Conservation (phyloP, 2,329 filamentous ascomycete genomes). For the Trichoderma sp. region DNA sequence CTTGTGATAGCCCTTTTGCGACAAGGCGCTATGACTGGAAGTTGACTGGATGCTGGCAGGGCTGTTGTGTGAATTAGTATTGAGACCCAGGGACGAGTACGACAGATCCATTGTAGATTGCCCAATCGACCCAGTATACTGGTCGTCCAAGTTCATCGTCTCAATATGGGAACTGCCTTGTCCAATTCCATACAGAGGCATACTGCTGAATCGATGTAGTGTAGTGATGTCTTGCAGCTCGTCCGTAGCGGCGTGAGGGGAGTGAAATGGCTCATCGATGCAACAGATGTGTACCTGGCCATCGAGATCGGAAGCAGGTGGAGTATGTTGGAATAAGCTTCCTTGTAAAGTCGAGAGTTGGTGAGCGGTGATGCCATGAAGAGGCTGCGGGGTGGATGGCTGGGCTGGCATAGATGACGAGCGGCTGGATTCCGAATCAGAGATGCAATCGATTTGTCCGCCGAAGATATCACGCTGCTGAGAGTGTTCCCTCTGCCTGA, state of each 20-base stretch:
- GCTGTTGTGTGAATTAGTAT: constrained; percentile 56
- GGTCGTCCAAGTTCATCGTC: constrained; percentile 55
- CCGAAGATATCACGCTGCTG: constrained; percentile 58
- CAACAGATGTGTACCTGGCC: constrained; percentile 48
- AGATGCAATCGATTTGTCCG: constrained; percentile 52
- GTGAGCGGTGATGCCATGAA: constrained; percentile 41
- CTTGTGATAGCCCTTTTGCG: constrained; percentile 57
- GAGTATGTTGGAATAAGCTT: constrained; percentile 49
- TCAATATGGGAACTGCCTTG: constrained; percentile 61
- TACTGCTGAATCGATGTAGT: constrained; percentile 48
- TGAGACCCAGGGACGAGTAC: constrained; percentile 47
- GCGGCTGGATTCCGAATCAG: constrained; percentile 57
- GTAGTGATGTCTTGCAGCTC: constrained; percentile 48
- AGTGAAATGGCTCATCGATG: constrained; percentile 41
- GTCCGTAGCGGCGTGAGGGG: constrained; percentile 48
- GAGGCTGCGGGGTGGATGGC: constrained; percentile 51
- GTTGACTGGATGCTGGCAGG: constrained; percentile 57
- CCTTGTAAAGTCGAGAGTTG: constrained; percentile 38
- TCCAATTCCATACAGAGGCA: constrained; percentile 56
- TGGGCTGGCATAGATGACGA: constrained; percentile 59
- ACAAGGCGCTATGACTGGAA: constrained; percentile 52
- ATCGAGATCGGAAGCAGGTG: constrained; percentile 55
- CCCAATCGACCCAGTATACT: constrained; percentile 51
- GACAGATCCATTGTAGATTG: constrained; percentile 50
- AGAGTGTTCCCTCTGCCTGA: constrained; percentile 63